Conservation (phyloP, 805 yeast genomes). For the Metschnikowia bowlesiae region DNA sequence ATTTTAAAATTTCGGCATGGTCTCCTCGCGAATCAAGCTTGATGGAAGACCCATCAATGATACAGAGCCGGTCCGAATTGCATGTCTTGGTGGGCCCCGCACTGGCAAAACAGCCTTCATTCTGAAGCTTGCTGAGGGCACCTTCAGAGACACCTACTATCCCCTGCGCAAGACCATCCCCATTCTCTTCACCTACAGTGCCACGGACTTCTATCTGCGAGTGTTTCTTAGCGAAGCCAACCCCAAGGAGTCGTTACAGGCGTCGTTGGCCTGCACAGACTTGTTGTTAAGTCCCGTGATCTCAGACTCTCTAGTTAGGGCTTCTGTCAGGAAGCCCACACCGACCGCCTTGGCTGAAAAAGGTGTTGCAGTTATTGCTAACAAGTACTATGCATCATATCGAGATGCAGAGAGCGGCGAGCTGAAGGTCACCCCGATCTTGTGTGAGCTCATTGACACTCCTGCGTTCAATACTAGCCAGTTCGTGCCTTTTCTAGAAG, state of each 20-base stretch:
- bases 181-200: conserved; percentile 50
- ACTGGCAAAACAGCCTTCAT: conserved; percentile 61
- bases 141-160: conserved; percentile 64
- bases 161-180: conserved; percentile 66
- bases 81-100: conserved; percentile 55
- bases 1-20: background rate
- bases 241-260: conserved; percentile 11
- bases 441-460: conserved; percentile 68
- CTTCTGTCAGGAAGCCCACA: background rate
- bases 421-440: conserved; percentile 39
- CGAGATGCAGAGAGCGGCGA: conserved; percentile 1
- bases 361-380: conserved; percentile 3
- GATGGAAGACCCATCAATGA: conserved; percentile 8
- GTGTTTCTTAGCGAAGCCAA: conserved; percentile 23
- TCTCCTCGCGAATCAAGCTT: background rate
- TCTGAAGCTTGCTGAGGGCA: conserved; percentile 44
- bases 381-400: conserved; percentile 21
- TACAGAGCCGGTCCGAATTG: conserved; percentile 49
- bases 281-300: conserved; percentile 29
- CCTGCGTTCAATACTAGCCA: conserved; percentile 65
- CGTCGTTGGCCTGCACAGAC: conserved; percentile 10
- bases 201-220: conserved; percentile 23
- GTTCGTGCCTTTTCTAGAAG: conserved; percentile 72
- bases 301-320: conserved; percentile 16
- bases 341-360: background rate